Evolutionary conservation across 768 basidiomycete species (phyloP).

Genomic region (Boletus speciosus): DNA sequence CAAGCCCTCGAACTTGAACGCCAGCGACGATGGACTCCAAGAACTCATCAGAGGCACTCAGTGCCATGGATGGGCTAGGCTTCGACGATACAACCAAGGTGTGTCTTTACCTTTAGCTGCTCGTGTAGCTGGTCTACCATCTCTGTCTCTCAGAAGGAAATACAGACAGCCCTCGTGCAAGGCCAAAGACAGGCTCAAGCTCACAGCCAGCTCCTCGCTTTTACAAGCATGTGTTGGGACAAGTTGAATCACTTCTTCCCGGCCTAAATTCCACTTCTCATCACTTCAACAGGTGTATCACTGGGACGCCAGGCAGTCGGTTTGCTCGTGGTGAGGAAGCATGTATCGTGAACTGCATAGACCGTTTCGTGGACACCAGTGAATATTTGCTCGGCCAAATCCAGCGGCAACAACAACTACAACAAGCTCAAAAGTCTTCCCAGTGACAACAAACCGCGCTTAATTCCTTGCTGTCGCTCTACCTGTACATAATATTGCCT

Average conservation of each 20-base stretch:
- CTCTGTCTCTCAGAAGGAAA: slow-evolving; percentile 62
- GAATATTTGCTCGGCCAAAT: slow-evolving; percentile 75
- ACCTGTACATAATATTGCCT: slow-evolving; percentile 5
- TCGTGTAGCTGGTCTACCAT: slow-evolving; percentile 5
- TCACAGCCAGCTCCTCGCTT: slow-evolving; percentile 65
- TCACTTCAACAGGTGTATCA: slow-evolving; percentile 63
- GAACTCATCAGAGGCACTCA: slow-evolving; percentile 22
- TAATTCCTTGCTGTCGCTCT: not conserved
- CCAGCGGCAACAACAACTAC: slow-evolving; percentile 48
- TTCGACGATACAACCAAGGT: slow-evolving; percentile 83
- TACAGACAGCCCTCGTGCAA: slow-evolving; percentile 71
- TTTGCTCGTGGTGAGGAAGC: slow-evolving; percentile 78
- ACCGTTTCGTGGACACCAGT: slow-evolving; percentile 85
- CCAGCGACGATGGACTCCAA: slow-evolving; percentile 21
- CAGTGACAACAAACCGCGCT: not conserved
- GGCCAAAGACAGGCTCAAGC: slow-evolving; percentile 82
- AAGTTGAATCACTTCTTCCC: slow-evolving; percentile 53
- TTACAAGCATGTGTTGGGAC: slow-evolving; percentile 89
- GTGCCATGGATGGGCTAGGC: slow-evolving; percentile 37
- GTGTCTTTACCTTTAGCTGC: slow-evolving; percentile 1
- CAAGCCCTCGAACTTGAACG: not conserved
- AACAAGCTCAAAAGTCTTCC: slow-evolving; percentile 30
- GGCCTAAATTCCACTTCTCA: not conserved
- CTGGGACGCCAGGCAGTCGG: slow-evolving; percentile 68
- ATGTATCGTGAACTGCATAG: slow-evolving; percentile 88